Percentiles rank a stretch among this genome's conserved stretches.
Conservation (phyloP, 1,284 basidiomycete species). For the Cutaneotrichosporon cutaneum region DNA sequence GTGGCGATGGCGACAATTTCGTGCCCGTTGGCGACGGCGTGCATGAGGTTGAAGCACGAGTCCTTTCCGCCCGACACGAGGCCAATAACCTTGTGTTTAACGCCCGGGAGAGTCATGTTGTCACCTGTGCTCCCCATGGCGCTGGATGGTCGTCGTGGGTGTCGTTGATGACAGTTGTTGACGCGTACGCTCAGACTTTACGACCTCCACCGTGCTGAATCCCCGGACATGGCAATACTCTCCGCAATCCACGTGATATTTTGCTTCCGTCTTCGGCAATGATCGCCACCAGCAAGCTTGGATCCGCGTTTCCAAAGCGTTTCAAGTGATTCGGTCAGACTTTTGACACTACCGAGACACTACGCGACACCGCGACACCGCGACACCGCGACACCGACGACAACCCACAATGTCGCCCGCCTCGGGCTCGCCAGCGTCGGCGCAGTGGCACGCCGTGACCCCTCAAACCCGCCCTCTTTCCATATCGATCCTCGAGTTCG, state of each 20-base stretch:
- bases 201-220: background rate
- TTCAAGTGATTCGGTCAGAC: background rate
- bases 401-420: slow-evolving; percentile 30
- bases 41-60: slow-evolving; percentile 92
- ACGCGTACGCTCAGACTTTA: background rate
- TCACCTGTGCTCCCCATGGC: background rate
- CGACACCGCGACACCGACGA: too few relatives aligned
- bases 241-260: background rate
- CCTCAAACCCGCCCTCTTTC: slow-evolving; percentile 50
- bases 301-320: background rate
- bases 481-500: slow-evolving; percentile 52
- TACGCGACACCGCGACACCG: too few relatives aligned
- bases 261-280: background rate
- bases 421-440: slow-evolving; percentile 23
- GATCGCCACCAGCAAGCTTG: background rate
- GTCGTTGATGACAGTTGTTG: background rate
- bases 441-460: slow-evolving; percentile 50
- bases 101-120: slow-evolving; percentile 26
- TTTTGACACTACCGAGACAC: background rate
- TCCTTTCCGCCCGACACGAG: slow-evolving; percentile 97
- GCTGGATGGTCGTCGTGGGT: background rate
- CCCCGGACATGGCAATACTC: background rate
- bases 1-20: slow-evolving; percentile 86
- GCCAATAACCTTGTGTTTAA: slow-evolving; percentile 74
- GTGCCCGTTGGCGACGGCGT: slow-evolving; percentile 84